Evolutionary conservation across 2,329 filamentous ascomycete species (phyloP).

Genomic region (Xylariaceae sp.): DNA sequence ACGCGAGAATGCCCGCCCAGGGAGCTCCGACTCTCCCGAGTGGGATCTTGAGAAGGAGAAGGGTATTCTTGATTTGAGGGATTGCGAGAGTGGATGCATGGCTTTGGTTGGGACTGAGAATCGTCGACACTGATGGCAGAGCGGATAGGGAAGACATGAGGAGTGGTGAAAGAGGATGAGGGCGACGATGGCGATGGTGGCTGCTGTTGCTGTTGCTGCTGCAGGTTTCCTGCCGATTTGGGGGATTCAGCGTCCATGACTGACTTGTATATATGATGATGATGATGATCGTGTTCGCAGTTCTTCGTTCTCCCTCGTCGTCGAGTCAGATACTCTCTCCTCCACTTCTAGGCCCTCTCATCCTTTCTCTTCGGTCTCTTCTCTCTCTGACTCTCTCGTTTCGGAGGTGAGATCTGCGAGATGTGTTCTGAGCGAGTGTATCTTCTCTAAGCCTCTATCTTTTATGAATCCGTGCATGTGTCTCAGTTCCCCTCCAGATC

Average conservation of each 20-base stretch:
- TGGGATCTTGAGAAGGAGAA: slow-evolving; percentile 28
- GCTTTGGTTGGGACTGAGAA: slow-evolving; percentile 34
- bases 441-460: neutral
- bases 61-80: slow-evolving; percentile 36
- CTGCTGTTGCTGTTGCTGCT: neutral
- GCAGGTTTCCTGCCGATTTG: slow-evolving; percentile 11
- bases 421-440: no score
- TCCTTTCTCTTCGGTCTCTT: neutral
- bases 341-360: neutral
- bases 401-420: neutral
- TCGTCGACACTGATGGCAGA: slow-evolving; percentile 69
- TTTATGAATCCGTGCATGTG: neutral
- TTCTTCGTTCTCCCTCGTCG: neutral
- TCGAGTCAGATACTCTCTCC: neutral
- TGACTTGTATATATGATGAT: neutral
- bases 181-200: neutral
- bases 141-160: slow-evolving; percentile 75
- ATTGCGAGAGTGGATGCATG: slow-evolving; percentile 31
- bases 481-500: neutral
- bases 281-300: neutral
- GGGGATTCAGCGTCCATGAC: slow-evolving; percentile 17
- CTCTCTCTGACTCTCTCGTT: neutral
- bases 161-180: slow-evolving; percentile 19
- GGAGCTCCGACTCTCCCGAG: slow-evolving; percentile 32
- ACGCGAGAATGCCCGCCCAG: slow-evolving; percentile 27